These are phyloP conservation scores for Chenopodium formosanum DNA, from an alignment of 148 eudicot species.

Conservation along the genomic window DNA sequence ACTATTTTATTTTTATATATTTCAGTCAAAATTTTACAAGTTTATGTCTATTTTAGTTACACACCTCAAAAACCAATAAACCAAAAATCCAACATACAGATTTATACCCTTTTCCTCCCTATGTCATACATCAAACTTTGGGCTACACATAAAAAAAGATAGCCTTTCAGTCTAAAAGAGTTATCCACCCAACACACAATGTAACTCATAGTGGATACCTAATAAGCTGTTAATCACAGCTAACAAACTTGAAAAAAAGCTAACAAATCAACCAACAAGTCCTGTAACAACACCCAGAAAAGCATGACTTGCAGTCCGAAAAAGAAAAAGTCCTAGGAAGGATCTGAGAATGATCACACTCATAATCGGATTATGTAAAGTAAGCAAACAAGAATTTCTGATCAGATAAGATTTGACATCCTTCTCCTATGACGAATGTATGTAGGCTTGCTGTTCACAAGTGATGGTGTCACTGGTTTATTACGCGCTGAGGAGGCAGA, in stretches of 20 bases:
- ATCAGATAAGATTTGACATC: slow-evolving; percentile 45
- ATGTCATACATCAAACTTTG: slow-evolving; percentile 11
- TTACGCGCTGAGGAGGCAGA: slow-evolving; percentile 26
- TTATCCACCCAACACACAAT: slow-evolving; percentile 8
- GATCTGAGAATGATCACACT: slow-evolving; percentile 6
- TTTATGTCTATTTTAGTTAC: slow-evolving; percentile 13
- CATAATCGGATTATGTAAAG: not conserved
- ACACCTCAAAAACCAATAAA: not conserved
- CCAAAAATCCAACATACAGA: slow-evolving; percentile 19
- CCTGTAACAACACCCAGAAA: slow-evolving; percentile 8
- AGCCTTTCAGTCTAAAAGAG: slow-evolving; percentile 20
- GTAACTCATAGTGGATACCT: not conserved
- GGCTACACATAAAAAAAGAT: slow-evolving; percentile 28
- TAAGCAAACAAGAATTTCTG: not conserved
- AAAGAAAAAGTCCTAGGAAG: slow-evolving; percentile 1
- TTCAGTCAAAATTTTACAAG: slow-evolving; percentile 13
- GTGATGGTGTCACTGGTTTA: slow-evolving; percentile 38
- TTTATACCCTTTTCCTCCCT: slow-evolving; percentile 7
- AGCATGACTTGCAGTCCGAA: slow-evolving; percentile 13
- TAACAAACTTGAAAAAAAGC: not conserved
- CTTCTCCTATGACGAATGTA: slow-evolving; percentile 58
- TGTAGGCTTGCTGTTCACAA: slow-evolving; percentile 39
- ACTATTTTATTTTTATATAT: not conserved
- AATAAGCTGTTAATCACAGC: slow-evolving; percentile 24
- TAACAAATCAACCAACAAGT: slow-evolving; percentile 10